Evolutionary conservation across 768 basidiomycete species (phyloP), one percentile per base, ranked within the genome.

Genomic region (Boletus pseudo-olivaceus): DNA sequence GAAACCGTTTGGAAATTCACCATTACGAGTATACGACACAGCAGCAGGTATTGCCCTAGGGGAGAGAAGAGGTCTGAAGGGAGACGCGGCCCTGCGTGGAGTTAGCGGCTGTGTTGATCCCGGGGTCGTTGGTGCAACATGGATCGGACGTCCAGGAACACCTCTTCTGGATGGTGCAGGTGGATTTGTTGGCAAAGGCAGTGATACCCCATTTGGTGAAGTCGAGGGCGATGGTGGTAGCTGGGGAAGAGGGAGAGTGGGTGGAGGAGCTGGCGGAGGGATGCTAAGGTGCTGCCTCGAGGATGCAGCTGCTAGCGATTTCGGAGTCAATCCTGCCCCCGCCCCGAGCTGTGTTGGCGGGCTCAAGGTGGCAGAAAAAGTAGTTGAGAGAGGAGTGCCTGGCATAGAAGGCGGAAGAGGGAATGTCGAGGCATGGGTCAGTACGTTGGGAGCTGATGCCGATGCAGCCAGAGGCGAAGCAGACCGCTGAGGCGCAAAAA

Each of bases 241-340:
- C 23, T 61, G 70, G 38, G 68, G 68, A 20, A 72, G 62, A 46
- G 69, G 69, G 20, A 59, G 59, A 33, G 63, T 68, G 3, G 69
- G 69, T 5, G 69, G 69, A 17, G 69, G 69, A n/a, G 61, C 59
- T 14, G 64, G 68, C 0, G 70, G 69, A 35, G 64, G 69, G 11
- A 70, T 66, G 12, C 41, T 23, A 19, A 70, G 57, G 45, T 70
- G 66, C 19, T 66, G 64, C 32, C 70, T 66, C 27, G 70, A 62
- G 37, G 68, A 44, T 19, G 52, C 3, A 33, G 42, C 2, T 27
- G 49, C 9, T 15, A 58, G 38, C 6, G 61, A 37, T 42, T 57
- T 69, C 7, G 53, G 37, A 15, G n/a, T 14, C 11, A 23, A 48
- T 14, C 47, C 34, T 27, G 15, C 6, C 20, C 47, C 62, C 40